Base-by-base conservation (phyloP, 129 eudicot species). In the Pulicaria dysenterica region DNA sequence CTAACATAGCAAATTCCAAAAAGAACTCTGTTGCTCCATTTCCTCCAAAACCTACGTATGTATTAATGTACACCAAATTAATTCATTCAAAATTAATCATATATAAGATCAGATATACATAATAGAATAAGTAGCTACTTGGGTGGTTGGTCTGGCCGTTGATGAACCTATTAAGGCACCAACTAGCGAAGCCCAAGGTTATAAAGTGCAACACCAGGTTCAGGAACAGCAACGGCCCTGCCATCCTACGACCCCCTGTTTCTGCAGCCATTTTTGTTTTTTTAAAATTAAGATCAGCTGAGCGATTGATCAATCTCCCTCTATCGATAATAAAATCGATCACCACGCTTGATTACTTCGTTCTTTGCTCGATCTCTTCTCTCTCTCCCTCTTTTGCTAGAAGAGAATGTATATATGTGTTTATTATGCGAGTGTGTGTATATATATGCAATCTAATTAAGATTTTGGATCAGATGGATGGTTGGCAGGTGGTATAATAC, bases 31-130 rank as follows among this genome's bases (percentile, higher is more conserved):
- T 92, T 5, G 97, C 96, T 19, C 91, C 96, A 16, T 92, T 92
- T 14, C 96, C 96, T 7, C 96, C 96, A 56, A 92, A 75, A 72
- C 91, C 97, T 88, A 67, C 36, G 51, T n/a, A n/a, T n/a, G n/a
- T n/a, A n/a, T n/a, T n/a, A n/a, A n/a, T n/a, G n/a, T n/a, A n/a
- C n/a, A n/a, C n/a, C n/a, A 31, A 39, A 15, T 50, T 40, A 58
- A 60, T n/a, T n/a, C 2, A 4, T 31, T 7, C 4, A 54, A 3
- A 54, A 54, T 54, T 8, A 54, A 54, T 54, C 59, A n/a, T n/a
- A n/a, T n/a, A n/a, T n/a, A n/a, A n/a, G n/a, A n/a, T n/a, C n/a
- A n/a, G n/a, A n/a, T n/a, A n/a, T n/a, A n/a, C n/a, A n/a, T n/a
- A n/a, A n/a, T n/a, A n/a, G n/a, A n/a, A n/a, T n/a, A n/a, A n/a